Evolutionary conservation across 2,329 filamentous ascomycete species (phyloP).

Genomic region (Aspergillus hiratsukae): DNA sequence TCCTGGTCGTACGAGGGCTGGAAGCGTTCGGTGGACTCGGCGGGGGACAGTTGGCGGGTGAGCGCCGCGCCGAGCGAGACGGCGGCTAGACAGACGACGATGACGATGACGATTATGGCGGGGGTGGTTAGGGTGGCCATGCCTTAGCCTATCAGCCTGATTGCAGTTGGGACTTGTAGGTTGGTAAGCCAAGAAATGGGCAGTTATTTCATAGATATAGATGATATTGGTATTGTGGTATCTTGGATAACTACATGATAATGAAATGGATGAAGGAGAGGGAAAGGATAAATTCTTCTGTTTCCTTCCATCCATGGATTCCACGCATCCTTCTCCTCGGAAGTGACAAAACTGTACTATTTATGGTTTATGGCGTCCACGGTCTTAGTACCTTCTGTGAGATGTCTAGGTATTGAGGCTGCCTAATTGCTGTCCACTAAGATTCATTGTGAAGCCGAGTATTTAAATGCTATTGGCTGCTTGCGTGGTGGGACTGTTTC

Average conservation of each 20-base stretch:
- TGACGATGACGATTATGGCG: slow-evolving; percentile 29
- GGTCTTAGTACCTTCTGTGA: no score
- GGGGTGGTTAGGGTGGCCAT: slow-evolving; percentile 19
- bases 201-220: no score
- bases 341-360: not conserved
- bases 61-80: slow-evolving; percentile 28
- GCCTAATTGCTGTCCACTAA: no score
- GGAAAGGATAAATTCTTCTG: not conserved
- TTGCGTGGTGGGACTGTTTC: no score
- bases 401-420: no score
- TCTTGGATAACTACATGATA: not conserved
- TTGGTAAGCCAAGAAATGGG: not conserved
- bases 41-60: slow-evolving; percentile 23
- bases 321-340: not conserved
- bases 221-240: not conserved
- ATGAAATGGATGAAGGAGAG: not conserved
- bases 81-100: slow-evolving; percentile 26
- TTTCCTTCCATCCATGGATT: not conserved
- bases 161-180: no score
- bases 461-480: not conserved
- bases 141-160: no score
- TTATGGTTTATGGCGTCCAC: not conserved
- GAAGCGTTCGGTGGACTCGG: slow-evolving; percentile 13
- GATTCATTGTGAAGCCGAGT: no score
- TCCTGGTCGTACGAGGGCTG: slow-evolving; percentile 24